Evolutionary conservation across 2,329 filamentous ascomycete genomes (phyloP), one percentile per base, ranked within the genome.

Genomic region (Graphilbum fragrans): DNA sequence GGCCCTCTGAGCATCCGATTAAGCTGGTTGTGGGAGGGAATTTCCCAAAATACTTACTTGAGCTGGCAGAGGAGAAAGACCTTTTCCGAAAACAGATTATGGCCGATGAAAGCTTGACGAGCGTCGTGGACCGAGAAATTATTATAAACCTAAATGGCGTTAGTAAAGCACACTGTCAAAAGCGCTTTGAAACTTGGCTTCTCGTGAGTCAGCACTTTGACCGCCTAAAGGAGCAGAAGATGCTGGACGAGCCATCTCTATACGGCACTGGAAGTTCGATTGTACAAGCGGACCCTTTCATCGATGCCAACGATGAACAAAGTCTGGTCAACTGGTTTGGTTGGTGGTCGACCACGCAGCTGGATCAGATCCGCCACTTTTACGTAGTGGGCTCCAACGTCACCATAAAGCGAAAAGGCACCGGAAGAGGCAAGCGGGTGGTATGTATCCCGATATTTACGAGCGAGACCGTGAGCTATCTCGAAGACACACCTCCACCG

Each of bases 301-400:
- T 80, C 36, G 67, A 77, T 42, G 61, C 65, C 1, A 71, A 73
- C 41, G 74, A 80, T 45, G 77, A 81, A 51, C 70, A 77, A 50
- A 76, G 69, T 43, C 58, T 81, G 22, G 65, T 80, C 10, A 74
- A 77, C 46, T 79, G 72, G 69, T 80, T 78, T 52, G 73, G 70
- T 1, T 71, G 63, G 55, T 80, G 75, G 76, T 62, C 72, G 1
- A 58, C 63, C 25, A 45, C 55, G 42, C 65, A 67, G 23, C 51
- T 74, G 29, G 66, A 76, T 43, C 56, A 58, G 33, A 73, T 67
- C 49, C 66, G 73, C 25, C 68, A 64, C 31, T 79, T 80, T 48
- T 58, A 61, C 17, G 68, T 80, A 3, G 41, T 80, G 5, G 75
- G 74, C 3, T 72, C 72, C 37, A 35, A 35, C 21, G 42, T 55